A percentile compares a stretch with the other conserved stretches of the same genome.
Conservation (phyloP, 2,329 filamentous ascomycete species). For the Teratosphaeria destructans region DNA sequence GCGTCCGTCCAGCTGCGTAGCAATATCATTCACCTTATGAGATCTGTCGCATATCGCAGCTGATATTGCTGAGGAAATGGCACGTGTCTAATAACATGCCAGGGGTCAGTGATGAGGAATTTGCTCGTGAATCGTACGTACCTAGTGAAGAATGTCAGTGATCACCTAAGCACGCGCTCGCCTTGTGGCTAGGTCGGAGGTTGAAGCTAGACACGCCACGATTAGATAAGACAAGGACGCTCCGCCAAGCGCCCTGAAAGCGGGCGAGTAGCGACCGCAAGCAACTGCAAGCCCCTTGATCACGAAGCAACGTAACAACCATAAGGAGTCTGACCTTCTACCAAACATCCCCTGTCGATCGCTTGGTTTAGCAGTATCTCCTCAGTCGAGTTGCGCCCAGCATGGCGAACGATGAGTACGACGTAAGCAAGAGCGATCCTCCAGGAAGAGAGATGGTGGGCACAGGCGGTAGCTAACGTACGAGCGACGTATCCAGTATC, state of each 20-base stretch:
- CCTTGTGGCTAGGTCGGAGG: neutral
- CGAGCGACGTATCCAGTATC: slow-evolving; percentile 54
- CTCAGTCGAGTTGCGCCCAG: slow-evolving; percentile 25
- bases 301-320: neutral
- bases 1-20: neutral
- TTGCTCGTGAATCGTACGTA: neutral
- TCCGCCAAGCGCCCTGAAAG: neutral
- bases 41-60: neutral
- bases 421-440: slow-evolving; percentile 54
- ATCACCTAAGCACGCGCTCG: neutral
- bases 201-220: neutral
- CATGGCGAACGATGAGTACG: slow-evolving; percentile 99
- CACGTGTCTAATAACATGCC: neutral
- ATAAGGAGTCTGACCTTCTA: neutral
- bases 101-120: neutral
- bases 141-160: neutral
- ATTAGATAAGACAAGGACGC: neutral
- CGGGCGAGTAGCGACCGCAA: neutral
- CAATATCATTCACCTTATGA: neutral
- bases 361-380: neutral
- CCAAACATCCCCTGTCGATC: neutral
- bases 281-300: neutral
- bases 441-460: neutral
- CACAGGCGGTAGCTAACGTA: slow-evolving; percentile 1
- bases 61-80: neutral